Percentiles rank a stretch among this genome's conserved stretches.
Conservation (phyloP, 1,284 basidiomycete genomes). For the Austroboletus niveus region DNA sequence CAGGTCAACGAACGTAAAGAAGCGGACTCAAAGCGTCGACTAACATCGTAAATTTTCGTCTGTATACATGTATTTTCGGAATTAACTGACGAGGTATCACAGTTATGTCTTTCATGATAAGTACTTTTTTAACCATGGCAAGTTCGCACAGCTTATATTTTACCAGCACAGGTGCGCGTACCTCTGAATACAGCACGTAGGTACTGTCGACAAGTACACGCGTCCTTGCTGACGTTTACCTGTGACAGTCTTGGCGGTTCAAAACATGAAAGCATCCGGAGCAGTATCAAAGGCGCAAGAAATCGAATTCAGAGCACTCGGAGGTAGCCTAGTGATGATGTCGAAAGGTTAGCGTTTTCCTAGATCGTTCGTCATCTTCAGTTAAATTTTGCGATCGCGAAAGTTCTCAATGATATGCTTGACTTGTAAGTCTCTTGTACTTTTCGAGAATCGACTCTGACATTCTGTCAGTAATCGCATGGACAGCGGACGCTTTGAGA, state of each 20-base stretch:
- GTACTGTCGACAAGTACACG: conserved; percentile 26
- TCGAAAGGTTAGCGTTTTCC: conserved; percentile 56
- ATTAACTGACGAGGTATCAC: conserved; percentile 5
- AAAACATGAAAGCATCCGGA: conserved; percentile 81
- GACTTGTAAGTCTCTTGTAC: conserved; percentile 57
- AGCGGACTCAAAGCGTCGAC: conserved; percentile 75
- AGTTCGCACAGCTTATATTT: conserved; percentile 17
- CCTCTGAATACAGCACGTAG: conserved; percentile 86
- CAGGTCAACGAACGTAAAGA: conserved; percentile 82
- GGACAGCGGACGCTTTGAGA: conserved; percentile 80
- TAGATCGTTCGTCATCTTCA: neutral
- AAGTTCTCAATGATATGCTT: conserved; percentile 85
- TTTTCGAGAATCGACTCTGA: conserved; percentile 1
- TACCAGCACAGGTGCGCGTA: conserved; percentile 72
- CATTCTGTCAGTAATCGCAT: conserved; percentile 48
- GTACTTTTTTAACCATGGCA: conserved; percentile 21
- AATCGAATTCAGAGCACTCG: conserved; percentile 78
- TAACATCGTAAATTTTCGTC: conserved; percentile 62
- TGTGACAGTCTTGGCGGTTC: conserved; percentile 71
- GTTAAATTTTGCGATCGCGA: conserved; percentile 3
- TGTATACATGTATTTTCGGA: neutral
- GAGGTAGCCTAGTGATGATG: conserved; percentile 86
- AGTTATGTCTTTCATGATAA: conserved; percentile 79
- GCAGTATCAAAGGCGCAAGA: conserved; percentile 64
- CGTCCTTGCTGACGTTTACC: conserved; percentile 5